Conservation (phyloP, 192 early-diverging fungal genomes). For the Coemansia sp. region DNA sequence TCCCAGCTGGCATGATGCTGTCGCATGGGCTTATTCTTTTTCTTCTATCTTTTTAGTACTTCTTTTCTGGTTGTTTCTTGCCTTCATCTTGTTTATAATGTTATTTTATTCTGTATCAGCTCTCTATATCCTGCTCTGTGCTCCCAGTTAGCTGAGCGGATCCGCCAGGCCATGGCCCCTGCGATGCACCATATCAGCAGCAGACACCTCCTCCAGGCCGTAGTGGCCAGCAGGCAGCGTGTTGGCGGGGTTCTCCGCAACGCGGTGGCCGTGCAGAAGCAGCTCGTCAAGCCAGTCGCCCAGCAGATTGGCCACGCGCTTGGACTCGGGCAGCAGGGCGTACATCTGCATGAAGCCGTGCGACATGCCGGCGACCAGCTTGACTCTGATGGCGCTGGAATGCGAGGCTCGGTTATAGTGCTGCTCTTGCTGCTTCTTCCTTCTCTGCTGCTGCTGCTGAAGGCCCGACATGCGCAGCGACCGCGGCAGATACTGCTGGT, state of each 20-base stretch:
- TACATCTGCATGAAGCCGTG: constrained; percentile 57
- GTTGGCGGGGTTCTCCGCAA: neutral
- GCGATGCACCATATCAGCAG: constrained; percentile 44
- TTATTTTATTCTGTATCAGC: neutral
- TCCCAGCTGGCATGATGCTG: no score
- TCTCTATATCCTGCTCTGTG: neutral
- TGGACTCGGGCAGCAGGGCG: constrained; percentile 46
- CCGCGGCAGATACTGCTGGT: constrained; percentile 6
- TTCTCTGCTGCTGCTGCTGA: neutral
- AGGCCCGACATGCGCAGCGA: constrained; percentile 37
- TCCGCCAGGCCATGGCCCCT: constrained; percentile 45
- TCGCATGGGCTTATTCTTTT: no score
- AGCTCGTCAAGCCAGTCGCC: constrained; percentile 46
- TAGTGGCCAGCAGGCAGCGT: constrained; percentile 26
- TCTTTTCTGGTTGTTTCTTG: no score
- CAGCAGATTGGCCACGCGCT: constrained; percentile 29
- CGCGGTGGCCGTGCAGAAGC: constrained; percentile 19
- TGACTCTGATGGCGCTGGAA: constrained; percentile 38
- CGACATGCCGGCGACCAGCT: constrained; percentile 53
- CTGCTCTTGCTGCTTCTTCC: no score
- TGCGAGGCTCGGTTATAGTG: neutral
- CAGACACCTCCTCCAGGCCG: constrained; percentile 44
- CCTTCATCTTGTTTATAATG: constrained; percentile 2
- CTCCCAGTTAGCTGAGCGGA: constrained; percentile 31
- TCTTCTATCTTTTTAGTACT: no score